phyloP scores from a whole-genome alignment of 345 rosid species.

The Gossypium turneri region DNA sequence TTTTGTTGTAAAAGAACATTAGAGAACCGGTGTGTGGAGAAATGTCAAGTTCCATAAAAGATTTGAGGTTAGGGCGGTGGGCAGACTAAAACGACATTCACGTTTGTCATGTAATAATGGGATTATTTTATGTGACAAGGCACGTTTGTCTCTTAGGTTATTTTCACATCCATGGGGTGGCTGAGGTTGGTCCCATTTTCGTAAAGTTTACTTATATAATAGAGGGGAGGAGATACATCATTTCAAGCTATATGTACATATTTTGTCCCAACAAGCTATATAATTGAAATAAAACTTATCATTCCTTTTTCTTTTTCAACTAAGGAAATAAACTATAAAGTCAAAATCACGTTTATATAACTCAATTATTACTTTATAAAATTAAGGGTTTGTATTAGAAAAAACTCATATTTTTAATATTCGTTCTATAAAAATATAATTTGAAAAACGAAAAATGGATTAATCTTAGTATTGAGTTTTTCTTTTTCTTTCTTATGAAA shows the following conservation, averaged over 20 bases:
- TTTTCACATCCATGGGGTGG: slow-evolving; percentile 15
- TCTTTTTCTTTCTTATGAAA: neutral
- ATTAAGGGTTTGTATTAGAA: too few relatives aligned
- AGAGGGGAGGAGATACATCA: slow-evolving; percentile 1
- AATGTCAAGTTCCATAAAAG: neutral
- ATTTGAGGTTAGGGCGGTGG: slow-evolving; percentile 36
- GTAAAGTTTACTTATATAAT: slow-evolving; percentile 3
- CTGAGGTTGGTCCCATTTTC: slow-evolving; percentile 17
- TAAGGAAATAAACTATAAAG: neutral
- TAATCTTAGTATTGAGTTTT: neutral
- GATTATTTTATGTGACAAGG: slow-evolving; percentile 2
- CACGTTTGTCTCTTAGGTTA: slow-evolving; percentile 21
- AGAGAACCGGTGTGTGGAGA: too few relatives aligned
- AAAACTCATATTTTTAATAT: too few relatives aligned
- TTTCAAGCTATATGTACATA: neutral
- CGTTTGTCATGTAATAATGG: slow-evolving; percentile 21
- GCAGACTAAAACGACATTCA: slow-evolving; percentile 21
- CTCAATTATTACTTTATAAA: too few relatives aligned
- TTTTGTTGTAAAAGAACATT: too few relatives aligned
- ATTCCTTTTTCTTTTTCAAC: neutral
- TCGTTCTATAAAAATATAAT: too few relatives aligned
- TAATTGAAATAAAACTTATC: slow-evolving; percentile 9
- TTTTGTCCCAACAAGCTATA: too few relatives aligned
- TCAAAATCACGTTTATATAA: neutral
- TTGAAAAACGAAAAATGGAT: neutral